phyloP scores from a whole-genome alignment of 2,329 filamentous ascomycete species.

The Ceratocystis cacaofunesta region DNA sequence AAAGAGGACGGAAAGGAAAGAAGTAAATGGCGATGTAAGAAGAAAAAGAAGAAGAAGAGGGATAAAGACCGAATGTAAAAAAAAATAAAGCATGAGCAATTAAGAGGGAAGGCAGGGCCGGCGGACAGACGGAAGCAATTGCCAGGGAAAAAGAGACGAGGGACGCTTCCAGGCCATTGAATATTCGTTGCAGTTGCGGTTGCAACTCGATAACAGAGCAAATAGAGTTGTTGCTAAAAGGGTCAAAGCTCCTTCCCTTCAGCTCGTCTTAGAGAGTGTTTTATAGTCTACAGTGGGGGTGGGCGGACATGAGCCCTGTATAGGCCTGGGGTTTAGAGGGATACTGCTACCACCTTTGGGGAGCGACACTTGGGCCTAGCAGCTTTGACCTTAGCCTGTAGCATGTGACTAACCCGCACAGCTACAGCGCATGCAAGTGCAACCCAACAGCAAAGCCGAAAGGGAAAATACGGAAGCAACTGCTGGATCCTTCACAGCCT shows the following conservation, averaged over 20 bases:
- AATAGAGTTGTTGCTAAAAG: not conserved
- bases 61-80: conserved; percentile 2
- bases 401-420: not conserved
- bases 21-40: conserved; percentile 16
- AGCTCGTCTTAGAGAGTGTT: not conserved
- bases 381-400: not conserved
- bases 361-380: too few relatives aligned
- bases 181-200: not conserved
- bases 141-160: not conserved
- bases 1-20: conserved; percentile 15
- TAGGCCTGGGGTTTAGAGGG: not conserved
- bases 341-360: not conserved
- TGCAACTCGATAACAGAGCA: not conserved
- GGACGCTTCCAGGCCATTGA: not conserved
- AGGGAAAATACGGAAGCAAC: conserved; percentile 3
- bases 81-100: conserved; percentile 2
- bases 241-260: not conserved
- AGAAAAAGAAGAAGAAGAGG: not conserved
- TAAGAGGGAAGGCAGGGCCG: not conserved
- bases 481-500: conserved; percentile 1
- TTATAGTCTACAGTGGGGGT: not conserved
- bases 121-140: conserved; percentile 10
- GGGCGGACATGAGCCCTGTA: not conserved
- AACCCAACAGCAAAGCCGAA: not conserved
- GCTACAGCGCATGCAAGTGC: not conserved